These are phyloP conservation scores for Powellomyces hirtus DNA, from an alignment of 192 early-diverging fungal genomes.

Conservation along the genomic window DNA sequence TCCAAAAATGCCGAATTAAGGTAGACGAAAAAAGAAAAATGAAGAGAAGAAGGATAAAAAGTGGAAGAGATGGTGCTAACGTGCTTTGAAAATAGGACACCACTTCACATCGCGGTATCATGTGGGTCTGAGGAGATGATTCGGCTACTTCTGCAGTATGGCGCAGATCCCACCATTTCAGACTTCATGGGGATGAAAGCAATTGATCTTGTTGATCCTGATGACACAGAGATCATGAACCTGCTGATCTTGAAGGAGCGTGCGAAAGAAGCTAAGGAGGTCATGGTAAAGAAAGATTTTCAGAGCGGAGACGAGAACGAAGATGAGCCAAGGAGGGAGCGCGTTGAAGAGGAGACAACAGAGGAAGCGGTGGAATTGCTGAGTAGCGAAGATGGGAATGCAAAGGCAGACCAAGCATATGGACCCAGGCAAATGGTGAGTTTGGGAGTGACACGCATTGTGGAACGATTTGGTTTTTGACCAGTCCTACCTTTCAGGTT, in stretches of 20 bases:
- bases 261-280: slow-evolving; percentile 18
- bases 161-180: slow-evolving; percentile 26
- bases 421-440: too few relatives aligned
- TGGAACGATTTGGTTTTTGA: too few relatives aligned
- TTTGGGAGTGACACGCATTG: too few relatives aligned
- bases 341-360: not conserved
- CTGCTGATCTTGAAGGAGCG: slow-evolving; percentile 29
- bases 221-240: slow-evolving; percentile 23
- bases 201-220: slow-evolving; percentile 8
- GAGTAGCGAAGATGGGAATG: too few relatives aligned
- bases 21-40: slow-evolving; percentile 3
- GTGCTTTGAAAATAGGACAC: slow-evolving; percentile 23
- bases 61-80: not conserved
- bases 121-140: not conserved
- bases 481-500: too few relatives aligned
- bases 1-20: slow-evolving; percentile 5
- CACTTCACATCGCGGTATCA: slow-evolving; percentile 32
- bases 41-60: not conserved
- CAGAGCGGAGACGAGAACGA: not conserved
- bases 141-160: slow-evolving; percentile 19
- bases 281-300: slow-evolving; percentile 14
- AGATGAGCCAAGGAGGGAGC: not conserved
- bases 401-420: too few relatives aligned
- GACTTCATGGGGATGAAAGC: slow-evolving; percentile 26
- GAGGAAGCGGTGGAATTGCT: not conserved